Evolutionary conservation across 176 grass and related monocot species (phyloP), one percentile per base, ranked within the genome.

Genomic region (Puya raimondii): DNA sequence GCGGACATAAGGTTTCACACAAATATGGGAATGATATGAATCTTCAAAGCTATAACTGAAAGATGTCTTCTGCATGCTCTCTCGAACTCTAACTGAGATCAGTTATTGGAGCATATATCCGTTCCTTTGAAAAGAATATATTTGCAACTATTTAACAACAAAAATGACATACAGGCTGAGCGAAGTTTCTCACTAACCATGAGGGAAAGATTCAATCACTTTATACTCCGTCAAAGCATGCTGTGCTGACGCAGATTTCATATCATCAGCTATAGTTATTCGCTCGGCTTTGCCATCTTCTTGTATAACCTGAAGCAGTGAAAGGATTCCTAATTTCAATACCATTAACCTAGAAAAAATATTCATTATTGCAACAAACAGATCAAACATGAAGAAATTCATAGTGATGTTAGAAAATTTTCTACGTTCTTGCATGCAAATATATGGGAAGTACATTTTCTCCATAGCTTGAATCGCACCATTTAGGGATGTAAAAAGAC

Each of bases 161-260:
- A 22, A 9, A 61, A 18, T 61, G 21, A 11, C 21, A 61, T 7
- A 61, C 16, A 59, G 21, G 21, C 21, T 13, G 21, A 61, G 8
- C n/a, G 61, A 47, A 64, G 20, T 48, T 57, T 58, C 16, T 77
- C 58, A 47, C 73, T 47, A 73, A 97, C 93, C 93, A 76, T 81
- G 63, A 68, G 68, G 51, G 71, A 75, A 92, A 85, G 79, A 79
- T 83, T 89, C 71, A 72, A 97, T 90, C 71, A 97, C 84, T 69
- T 65, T 76, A 74, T 92, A 92, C 64, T 97, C 89, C 81, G 93
- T 92, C 76, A 97, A 79, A 72, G 93, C 89, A 85, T 97, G 84
- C 63, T 90, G 84, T 63, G 86, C 78, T 72, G 82, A 68, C 17
- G 68, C 16, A 67, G 84, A 29, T 74, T 86, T 87, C 26, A 65